Base-by-base conservation (phyloP, 345 rosid species). In the Brassica carinata region DNA sequence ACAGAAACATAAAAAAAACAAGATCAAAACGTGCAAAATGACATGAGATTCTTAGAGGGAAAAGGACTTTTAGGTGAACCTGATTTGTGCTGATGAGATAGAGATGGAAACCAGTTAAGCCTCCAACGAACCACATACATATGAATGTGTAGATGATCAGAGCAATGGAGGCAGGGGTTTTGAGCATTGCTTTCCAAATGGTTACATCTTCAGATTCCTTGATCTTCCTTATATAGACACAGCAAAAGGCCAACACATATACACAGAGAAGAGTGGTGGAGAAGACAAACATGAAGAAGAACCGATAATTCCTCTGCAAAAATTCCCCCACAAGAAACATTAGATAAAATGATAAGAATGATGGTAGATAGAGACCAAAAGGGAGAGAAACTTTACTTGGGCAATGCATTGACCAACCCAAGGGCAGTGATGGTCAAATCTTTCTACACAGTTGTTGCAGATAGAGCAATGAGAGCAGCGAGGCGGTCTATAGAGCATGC, bases 391-490 rank as follows among this genome's bases (percentile, higher is more conserved):
- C 77, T 18, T 18, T 86, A 95, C 99, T 94, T 87, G 91, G n/a
- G 96, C 99, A 75, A 95, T 90, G 78, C 99, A 95, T 73, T 95
- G 99, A 57, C 98, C 99, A 77, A 95, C 97, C 99, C 99, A 95
- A 2, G 99, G 99, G 69, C 99, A 95, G 78, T 95, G 99, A 80
- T 95, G 99, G 83, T 95, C 99, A 70, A 95, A 93, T 34, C 89
- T 91, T 80, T 95, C 98, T 9, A 95, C 96, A 64, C 98, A 94
- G 79, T 94, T 92, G 83, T 91, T 92, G 80, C 98, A 92, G 51
- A 91, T 87, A 4, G 99, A 95, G 84, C 99, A 93, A 82, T 95
- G 99, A 58, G 99, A 95, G 84, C 96, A 93, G 17, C 99, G 88
- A 18, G 98, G 97, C 0, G 99, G 97, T 76, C 98, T 92, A 81